Conservation (phyloP, 2,329 filamentous ascomycete species). For the Ceratocystis cubensis region DNA sequence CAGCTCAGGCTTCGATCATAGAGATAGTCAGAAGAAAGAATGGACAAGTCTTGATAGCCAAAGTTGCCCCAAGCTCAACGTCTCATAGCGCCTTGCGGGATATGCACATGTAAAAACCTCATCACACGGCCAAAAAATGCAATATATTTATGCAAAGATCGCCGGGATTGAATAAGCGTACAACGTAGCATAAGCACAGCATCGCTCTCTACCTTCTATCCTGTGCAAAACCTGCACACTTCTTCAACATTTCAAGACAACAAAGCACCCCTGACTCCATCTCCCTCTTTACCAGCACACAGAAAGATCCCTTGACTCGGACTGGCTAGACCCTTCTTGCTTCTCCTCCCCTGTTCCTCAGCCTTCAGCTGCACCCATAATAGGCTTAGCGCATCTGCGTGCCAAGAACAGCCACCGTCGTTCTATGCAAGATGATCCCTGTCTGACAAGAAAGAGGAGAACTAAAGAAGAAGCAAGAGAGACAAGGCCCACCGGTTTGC, state of each 20-base stretch:
- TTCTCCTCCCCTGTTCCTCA: background rate
- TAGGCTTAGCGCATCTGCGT: conserved; percentile 6
- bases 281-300: background rate
- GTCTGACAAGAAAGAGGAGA: background rate
- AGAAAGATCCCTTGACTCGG: background rate
- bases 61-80: too few relatives aligned
- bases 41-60: too few relatives aligned
- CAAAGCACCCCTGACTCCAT: too few relatives aligned
- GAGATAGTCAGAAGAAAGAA: too few relatives aligned
- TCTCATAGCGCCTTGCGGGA: too few relatives aligned
- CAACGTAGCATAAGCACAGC: too few relatives aligned
- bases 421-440: background rate
- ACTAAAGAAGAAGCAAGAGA: background rate
- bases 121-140: background rate
- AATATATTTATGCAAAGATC: background rate
- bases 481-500: background rate
- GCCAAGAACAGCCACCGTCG: background rate
- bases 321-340: background rate
- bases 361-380: background rate
- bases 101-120: too few relatives aligned
- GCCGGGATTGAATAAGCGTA: background rate
- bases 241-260: too few relatives aligned
- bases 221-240: too few relatives aligned
- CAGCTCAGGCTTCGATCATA: too few relatives aligned
- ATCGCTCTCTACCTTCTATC: too few relatives aligned